Conservation (phyloP, 352 stramenopile species). For the Phytophthora citricola region DNA sequence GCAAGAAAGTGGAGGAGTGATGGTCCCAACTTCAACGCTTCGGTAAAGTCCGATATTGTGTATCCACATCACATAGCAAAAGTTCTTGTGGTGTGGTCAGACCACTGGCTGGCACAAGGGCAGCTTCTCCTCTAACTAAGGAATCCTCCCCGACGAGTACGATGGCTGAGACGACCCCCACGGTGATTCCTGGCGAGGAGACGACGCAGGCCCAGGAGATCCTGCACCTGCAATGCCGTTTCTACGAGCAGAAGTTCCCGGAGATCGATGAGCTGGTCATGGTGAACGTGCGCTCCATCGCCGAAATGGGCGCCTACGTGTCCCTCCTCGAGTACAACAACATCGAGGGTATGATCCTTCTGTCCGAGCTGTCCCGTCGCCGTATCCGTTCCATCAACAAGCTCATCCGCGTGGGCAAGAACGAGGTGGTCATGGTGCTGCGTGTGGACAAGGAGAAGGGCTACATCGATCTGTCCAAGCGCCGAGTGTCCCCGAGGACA, state of each 20-base stretch:
- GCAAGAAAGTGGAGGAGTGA: slow-evolving; percentile 13
- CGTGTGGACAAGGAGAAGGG: slow-evolving; percentile 99
- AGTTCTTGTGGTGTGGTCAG: slow-evolving; percentile 18
- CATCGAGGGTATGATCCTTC: slow-evolving; percentile 99
- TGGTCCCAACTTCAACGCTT: slow-evolving; percentile 28
- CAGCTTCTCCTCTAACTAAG: slow-evolving; percentile 16
- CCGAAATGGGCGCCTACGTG: slow-evolving; percentile 99
- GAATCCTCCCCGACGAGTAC: slow-evolving; percentile 24
- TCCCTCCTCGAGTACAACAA: slow-evolving; percentile 99
- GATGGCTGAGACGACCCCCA: slow-evolving; percentile 40
- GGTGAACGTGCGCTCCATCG: slow-evolving; percentile 96
- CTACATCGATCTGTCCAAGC: slow-evolving; percentile 99
- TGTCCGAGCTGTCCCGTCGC: slow-evolving; percentile 98
- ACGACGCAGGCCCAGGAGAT: slow-evolving; percentile 68
- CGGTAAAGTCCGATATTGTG: slow-evolving; percentile 17
- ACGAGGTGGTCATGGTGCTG: slow-evolving; percentile 99
- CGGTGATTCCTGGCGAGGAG: slow-evolving; percentile 46
- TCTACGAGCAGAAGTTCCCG: slow-evolving; percentile 94
- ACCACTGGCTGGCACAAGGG: slow-evolving; percentile 15
- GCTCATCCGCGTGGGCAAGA: slow-evolving; percentile 99
- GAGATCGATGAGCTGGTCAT: slow-evolving; percentile 99
- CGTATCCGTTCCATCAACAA: slow-evolving; percentile 99
- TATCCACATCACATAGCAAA: slow-evolving; percentile 2
- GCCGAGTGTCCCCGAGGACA: slow-evolving; percentile 99
- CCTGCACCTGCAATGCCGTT: slow-evolving; percentile 86